Evolutionary conservation across 306 rosid species (phyloP), one percentile per base, ranked within the genome.

Genomic region (Cicer cuneatum): DNA sequence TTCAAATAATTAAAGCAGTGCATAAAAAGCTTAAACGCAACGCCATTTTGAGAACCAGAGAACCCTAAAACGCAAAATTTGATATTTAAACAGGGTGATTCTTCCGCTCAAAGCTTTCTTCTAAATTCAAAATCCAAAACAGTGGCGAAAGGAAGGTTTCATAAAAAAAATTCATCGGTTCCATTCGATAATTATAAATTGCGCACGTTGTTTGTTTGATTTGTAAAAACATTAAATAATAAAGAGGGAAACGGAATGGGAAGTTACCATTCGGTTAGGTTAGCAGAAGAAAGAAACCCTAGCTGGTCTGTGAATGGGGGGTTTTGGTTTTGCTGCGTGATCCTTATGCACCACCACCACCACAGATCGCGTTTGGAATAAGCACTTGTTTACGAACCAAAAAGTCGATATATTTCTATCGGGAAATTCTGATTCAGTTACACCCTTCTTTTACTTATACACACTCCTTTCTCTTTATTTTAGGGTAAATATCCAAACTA

Each of bases 231-330:
- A 51, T 47, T 60, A 19, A 69, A 16, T 7, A 51, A 69, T 16
- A 9, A 35, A 51, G 63, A 69, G 18, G 51, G 53, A 78, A 74
- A 56, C 52, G 19, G 16, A 72, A 64, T 40, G 7, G 18, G 58
- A 57, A 64, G 29, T 46, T 78, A 84, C 88, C 88, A 84, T 84
- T 70, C 49, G 75, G 58, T 49, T 47, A 15, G 24, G 12, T 49
- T 77, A 37, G 81, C 47, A 74, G 83, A 74, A 24, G 58, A 80
- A 69, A 38, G 45, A 69, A 69, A 78, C 76, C 83, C 81, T 81
- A 65, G 54, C 29, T 37, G 51, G 56, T 18, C 29, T 40, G 78
- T 65, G 35, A 61, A 52, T 35, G 68, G 21, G 45, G 14, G 66
- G 15, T 75, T 68, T 51, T 59, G 66, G 42, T 59, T 59, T 59